Conservation (phyloP, 805 yeast species). For the Metschnikowia borealis region DNA sequence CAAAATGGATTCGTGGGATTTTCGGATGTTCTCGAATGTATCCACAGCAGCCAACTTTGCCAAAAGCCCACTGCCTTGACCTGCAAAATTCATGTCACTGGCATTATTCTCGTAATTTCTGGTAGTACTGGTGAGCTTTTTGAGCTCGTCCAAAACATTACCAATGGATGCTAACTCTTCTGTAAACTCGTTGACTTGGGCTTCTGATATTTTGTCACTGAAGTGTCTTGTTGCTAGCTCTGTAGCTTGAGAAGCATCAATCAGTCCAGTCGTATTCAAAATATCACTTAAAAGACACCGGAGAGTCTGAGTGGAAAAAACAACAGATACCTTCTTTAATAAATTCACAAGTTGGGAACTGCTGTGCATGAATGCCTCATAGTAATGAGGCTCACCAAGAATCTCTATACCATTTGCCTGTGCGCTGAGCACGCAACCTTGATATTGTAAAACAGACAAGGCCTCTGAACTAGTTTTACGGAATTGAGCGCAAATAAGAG, state of each 20-base stretch:
- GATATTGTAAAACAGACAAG: slow-evolving; percentile 32
- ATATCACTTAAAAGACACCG: slow-evolving; percentile 21
- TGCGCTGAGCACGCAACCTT: slow-evolving; percentile 18
- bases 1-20: slow-evolving; percentile 27
- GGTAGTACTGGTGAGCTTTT: slow-evolving; percentile 19
- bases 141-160: slow-evolving; percentile 22
- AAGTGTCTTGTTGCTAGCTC: slow-evolving; percentile 24
- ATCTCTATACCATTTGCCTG: slow-evolving; percentile 34
- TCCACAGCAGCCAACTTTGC: slow-evolving; percentile 23
- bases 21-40: slow-evolving; percentile 27
- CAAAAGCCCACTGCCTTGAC: slow-evolving; percentile 20
- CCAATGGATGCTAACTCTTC: slow-evolving; percentile 25
- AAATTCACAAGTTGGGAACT: slow-evolving; percentile 19
- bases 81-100: slow-evolving; percentile 5
- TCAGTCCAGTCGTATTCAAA: slow-evolving; percentile 3
- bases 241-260: slow-evolving; percentile 18
- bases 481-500: slow-evolving; percentile 68
- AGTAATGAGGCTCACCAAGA: slow-evolving; percentile 30
- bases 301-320: slow-evolving; percentile 30
- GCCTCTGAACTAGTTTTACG: slow-evolving; percentile 58
- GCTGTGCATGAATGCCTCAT: slow-evolving; percentile 22
- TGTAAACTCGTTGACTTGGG: slow-evolving; percentile 20
- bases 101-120: slow-evolving; percentile 1
- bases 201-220: slow-evolving; percentile 23
- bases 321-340: slow-evolving; percentile 20